Conservation (phyloP, 805 yeast species). For the Ogataea parapolymorpha region DNA sequence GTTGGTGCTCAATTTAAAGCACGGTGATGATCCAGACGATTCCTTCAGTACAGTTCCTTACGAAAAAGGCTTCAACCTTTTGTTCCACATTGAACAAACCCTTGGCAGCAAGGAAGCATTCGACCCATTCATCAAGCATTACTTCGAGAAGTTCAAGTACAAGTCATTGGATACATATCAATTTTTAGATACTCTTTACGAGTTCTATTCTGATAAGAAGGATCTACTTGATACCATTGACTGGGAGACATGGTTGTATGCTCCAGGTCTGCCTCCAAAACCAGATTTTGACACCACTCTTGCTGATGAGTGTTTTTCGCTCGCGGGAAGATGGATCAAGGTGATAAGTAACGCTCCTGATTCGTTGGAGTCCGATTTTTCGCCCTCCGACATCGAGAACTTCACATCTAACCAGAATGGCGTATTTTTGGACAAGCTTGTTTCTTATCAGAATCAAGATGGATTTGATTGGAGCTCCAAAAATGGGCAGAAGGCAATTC, state of each 20-base stretch:
- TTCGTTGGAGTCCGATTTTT: constrained; percentile 36
- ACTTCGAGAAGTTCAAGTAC: constrained; percentile 67
- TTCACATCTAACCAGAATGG: constrained; percentile 77
- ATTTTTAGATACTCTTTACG: constrained; percentile 73
- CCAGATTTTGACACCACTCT: constrained; percentile 77
- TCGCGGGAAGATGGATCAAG: constrained; percentile 64
- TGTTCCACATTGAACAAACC: constrained; percentile 67
- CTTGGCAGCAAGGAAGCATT: constrained; percentile 73
- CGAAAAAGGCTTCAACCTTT: constrained; percentile 82
- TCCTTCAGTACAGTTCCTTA: constrained; percentile 86
- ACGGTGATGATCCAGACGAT: constrained; percentile 80
- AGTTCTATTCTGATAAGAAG: constrained; percentile 44
- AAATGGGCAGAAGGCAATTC: constrained; percentile 33
- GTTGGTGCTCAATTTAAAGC: constrained; percentile 68
- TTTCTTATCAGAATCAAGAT: constrained; percentile 43
- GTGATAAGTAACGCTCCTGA: constrained; percentile 32
- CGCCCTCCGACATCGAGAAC: constrained; percentile 44
- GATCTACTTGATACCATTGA: constrained; percentile 64
- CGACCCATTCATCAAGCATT: constrained; percentile 77
- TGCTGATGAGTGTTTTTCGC: constrained; percentile 65
- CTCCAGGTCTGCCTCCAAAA: constrained; percentile 86
- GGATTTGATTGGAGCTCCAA: constrained; percentile 37
- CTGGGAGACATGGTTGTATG: constrained; percentile 81
- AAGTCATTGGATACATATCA: constrained; percentile 77
- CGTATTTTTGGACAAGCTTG: constrained; percentile 70